Base-by-base conservation (phyloP, 2,329 filamentous ascomycete species). In the Diaporthe amygdali region DNA sequence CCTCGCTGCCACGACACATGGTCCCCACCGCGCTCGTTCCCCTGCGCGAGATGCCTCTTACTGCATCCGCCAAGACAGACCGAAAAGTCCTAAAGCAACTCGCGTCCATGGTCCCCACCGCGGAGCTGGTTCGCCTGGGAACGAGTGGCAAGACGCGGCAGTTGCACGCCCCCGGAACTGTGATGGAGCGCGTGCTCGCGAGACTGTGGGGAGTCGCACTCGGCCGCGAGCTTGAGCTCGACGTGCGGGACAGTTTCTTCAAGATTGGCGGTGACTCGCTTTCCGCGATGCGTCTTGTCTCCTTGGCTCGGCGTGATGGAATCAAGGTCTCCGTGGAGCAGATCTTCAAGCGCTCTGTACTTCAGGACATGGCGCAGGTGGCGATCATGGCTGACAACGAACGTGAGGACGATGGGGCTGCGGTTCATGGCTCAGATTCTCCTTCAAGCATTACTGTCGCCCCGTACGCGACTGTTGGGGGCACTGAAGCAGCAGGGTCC, bases 231-330 rank as follows among this genome's bases (percentile, higher is more conserved):
- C 52, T 55, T 9, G 52, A 55, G 52, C 52, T 75, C 39, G 66
- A 71, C 32, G 55, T 51, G 6, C 12, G 64, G 8, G 76, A 77
- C 44, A 75, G 72, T 68, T 81, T 81, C 72, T 76, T 81, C 63
- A 68, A 70, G 7, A 54, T 80, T 1, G 79, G 79, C 0, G 79
- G 79, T 2, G 75, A 80, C 61, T 81, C 79, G 0, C 69, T 79
- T 20, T 54, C 66, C 4, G 77, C 78, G 3, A 78, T 79, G 70
- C 69, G 68, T 8, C 52, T 78, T 1, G 75, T 76, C 2, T 66
- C 74, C 2, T 14, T 55, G 20, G 52, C 52, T 1, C n/a, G 52
- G 52, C 52, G 52, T 2, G 52, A 55, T 30, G 52, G 52, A 3
- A 15, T 55, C 32, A 55, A 37, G 52, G 10, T 55, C 20, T 55